These are phyloP conservation scores for Melocanna baccifera DNA, from an alignment of 176 grass and related monocot genomes.

Conservation along the genomic window DNA sequence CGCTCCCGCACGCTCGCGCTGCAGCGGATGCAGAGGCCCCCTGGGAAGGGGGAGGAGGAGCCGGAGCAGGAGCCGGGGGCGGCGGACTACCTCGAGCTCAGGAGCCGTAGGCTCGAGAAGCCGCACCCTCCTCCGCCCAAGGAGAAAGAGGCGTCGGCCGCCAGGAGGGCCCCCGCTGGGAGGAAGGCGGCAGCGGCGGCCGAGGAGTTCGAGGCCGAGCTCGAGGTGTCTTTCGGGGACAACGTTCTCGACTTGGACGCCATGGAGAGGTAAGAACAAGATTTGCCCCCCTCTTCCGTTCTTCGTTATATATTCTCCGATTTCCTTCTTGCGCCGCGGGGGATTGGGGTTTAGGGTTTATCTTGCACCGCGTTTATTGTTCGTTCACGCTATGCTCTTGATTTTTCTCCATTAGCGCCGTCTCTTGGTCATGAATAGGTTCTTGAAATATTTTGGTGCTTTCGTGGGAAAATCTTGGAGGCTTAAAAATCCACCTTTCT, in stretches of 20 bases:
- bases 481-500: neutral
- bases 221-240: slow-evolving; percentile 59
- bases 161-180: neutral
- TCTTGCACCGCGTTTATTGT: neutral
- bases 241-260: slow-evolving; percentile 53
- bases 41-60: neutral
- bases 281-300: neutral
- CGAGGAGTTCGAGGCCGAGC: slow-evolving; percentile 28
- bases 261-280: slow-evolving; percentile 44
- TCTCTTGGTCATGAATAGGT: neutral
- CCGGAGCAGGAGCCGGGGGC: neutral
- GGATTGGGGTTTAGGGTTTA: slow-evolving; percentile 19
- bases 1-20: slow-evolving; percentile 69
- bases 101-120: slow-evolving; percentile 88
- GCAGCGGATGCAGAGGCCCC: slow-evolving; percentile 47
- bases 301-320: neutral
- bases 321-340: neutral
- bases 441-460: neutral
- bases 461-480: neutral
- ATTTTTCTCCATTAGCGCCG: neutral
- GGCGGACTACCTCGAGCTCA: slow-evolving; percentile 64
- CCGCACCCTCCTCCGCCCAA: slow-evolving; percentile 21
- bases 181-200: neutral
- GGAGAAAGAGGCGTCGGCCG: neutral
- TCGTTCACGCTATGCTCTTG: neutral